Conservation (phyloP, 768 basidiomycete genomes). For the Termitomyces sp. region DNA sequence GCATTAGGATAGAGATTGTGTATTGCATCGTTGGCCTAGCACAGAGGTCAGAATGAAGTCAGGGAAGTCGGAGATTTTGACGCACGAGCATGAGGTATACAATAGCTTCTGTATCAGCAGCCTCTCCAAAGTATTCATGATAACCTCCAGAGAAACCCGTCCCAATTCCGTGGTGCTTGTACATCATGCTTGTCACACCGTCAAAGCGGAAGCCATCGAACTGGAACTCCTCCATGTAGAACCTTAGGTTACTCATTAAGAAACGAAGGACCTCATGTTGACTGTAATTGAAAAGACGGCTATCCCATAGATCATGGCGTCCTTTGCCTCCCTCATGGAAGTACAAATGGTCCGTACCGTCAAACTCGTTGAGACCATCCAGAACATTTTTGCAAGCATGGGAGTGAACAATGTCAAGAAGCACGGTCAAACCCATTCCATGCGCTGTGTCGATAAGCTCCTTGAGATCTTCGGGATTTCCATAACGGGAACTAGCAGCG, state of each 20-base stretch:
- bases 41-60: not conserved
- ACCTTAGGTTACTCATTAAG: slow-evolving; percentile 90
- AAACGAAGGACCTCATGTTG: slow-evolving; percentile 93
- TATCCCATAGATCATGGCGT: slow-evolving; percentile 96
- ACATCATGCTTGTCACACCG: slow-evolving; percentile 99
- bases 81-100: slow-evolving; percentile 96
- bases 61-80: slow-evolving; percentile 11
- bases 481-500: slow-evolving; percentile 93
- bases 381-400: slow-evolving; percentile 98
- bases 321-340: slow-evolving; percentile 94
- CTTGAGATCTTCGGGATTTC: slow-evolving; percentile 92
- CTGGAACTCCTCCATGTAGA: slow-evolving; percentile 90
- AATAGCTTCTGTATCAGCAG: slow-evolving; percentile 83
- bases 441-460: slow-evolving; percentile 95
- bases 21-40: slow-evolving; percentile 87
- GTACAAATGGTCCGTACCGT: slow-evolving; percentile 96
- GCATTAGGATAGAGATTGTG: slow-evolving; percentile 74
- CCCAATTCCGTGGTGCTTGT: slow-evolving; percentile 95
- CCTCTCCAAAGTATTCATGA: slow-evolving; percentile 93
- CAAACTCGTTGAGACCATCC: slow-evolving; percentile 93
- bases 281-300: slow-evolving; percentile 94
- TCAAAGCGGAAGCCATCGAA: slow-evolving; percentile 99
- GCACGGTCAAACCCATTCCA: slow-evolving; percentile 84
- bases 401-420: slow-evolving; percentile 96
- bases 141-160: slow-evolving; percentile 97